phyloP scores from a whole-genome alignment of 2,329 filamentous ascomycete genomes.

The Hypoxylon sp. region DNA sequence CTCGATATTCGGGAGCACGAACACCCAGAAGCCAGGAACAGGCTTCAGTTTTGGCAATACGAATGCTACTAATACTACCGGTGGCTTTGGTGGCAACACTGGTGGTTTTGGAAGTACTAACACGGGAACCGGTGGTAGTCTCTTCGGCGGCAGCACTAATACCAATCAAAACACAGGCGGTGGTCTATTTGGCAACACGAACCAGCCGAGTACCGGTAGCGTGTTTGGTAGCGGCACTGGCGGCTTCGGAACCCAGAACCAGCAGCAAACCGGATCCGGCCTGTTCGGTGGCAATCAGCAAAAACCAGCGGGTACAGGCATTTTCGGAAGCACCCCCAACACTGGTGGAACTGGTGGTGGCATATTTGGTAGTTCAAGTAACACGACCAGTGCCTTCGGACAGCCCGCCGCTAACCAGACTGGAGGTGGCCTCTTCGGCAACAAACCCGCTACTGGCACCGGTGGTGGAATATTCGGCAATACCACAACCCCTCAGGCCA shows the following conservation, averaged over 20 bases:
- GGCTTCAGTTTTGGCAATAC: constrained; percentile 50
- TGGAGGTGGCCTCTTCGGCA: constrained; percentile 64
- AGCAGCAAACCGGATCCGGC: constrained; percentile 58
- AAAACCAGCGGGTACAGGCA: constrained; percentile 57
- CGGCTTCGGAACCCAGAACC: constrained; percentile 59
- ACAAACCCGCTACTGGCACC: constrained; percentile 52
- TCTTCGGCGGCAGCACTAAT: constrained; percentile 57
- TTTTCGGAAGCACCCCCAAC: constrained; percentile 58
- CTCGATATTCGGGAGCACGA: constrained; percentile 58
- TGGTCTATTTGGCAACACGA: constrained; percentile 57
- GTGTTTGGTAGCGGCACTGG: constrained; percentile 53
- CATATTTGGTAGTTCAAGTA: constrained; percentile 62
- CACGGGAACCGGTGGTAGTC: constrained; percentile 53
- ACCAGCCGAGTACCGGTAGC: constrained; percentile 46
- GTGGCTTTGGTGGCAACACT: constrained; percentile 37
- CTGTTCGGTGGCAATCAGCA: constrained; percentile 58
- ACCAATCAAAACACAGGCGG: constrained; percentile 48
- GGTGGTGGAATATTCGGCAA: constrained; percentile 62
- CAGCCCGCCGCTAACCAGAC: constrained; percentile 50
- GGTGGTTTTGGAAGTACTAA: constrained; percentile 45
- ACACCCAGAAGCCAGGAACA: constrained; percentile 46
- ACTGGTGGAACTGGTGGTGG: constrained; percentile 54
- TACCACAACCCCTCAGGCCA: constrained; percentile 56
- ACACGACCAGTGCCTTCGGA: constrained; percentile 54
- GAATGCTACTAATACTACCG: constrained; percentile 29